phyloP scores from a whole-genome alignment of 352 stramenopile genomes.

The Pythium scleroteichum region DNA sequence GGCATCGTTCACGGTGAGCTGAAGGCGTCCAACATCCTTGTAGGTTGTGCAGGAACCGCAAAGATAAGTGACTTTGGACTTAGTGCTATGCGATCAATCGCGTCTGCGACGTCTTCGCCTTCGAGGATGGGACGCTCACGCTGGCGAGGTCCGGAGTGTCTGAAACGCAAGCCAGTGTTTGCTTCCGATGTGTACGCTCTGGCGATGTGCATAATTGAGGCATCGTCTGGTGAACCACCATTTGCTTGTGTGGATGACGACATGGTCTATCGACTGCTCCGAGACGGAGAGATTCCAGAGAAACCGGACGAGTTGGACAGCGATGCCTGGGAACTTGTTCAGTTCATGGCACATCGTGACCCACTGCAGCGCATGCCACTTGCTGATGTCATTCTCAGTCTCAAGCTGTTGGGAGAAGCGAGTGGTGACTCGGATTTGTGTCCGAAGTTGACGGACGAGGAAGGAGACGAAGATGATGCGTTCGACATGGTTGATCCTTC shows the following conservation, averaged over 20 bases:
- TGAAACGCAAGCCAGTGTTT: conserved; percentile 16
- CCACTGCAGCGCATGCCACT: conserved; percentile 13
- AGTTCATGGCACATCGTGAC: conserved; percentile 19
- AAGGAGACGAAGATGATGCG: no score
- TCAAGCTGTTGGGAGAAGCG: not conserved
- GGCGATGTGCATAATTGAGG: conserved; percentile 36
- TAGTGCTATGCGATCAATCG: not conserved
- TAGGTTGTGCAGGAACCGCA: conserved; percentile 24
- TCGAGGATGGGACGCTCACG: conserved; percentile 7
- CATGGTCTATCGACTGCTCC: conserved; percentile 17
- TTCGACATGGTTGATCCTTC: no score
- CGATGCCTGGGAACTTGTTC: conserved; percentile 23
- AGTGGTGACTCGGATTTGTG: not conserved
- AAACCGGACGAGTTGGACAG: conserved; percentile 16
- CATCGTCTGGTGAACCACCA: conserved; percentile 21
- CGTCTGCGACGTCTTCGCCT: not conserved
- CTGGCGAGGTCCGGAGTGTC: conserved; percentile 34
- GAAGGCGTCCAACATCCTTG: conserved; percentile 45
- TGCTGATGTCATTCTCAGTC: not conserved
- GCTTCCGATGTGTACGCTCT: conserved; percentile 35
- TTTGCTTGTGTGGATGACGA: conserved; percentile 24
- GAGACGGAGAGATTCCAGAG: conserved; percentile 24
- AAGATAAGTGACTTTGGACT: conserved; percentile 33
- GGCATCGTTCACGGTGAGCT: conserved; percentile 71
- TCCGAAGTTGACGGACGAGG: not conserved